Base-by-base conservation (phyloP, 2,329 filamentous ascomycete genomes). In the Fusarium paranaense region DNA sequence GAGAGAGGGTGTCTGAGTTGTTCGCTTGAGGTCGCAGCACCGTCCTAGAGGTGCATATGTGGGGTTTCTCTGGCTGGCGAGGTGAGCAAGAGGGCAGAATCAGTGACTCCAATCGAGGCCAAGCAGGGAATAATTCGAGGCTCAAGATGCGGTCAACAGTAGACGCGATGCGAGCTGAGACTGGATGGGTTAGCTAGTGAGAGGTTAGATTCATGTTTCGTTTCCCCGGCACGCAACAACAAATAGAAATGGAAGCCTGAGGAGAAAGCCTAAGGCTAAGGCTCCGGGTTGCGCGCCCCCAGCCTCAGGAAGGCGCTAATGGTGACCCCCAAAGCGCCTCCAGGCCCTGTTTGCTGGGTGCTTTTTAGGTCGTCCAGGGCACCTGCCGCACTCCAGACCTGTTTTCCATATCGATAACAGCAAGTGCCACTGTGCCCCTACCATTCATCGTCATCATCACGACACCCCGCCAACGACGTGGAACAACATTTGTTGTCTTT, bases 1-100 rank as follows among this genome's bases (percentile, higher is more conserved):
- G 59, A 64, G 61, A 72, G 78, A 77, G 76, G 76, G 78, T 80
- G 78, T 80, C 78, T 80, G 78, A 78, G 78, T 75, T 80, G 78
- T 80, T 79, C 77, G 69, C 66, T 73, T 69, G 66, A 78, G 71
- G 76, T 78, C 71, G 73, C 72, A 78, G 71, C 76, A 58, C 67
- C 61, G 70, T 72, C 63, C 56, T 63, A 54, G 67, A 78, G 71
- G 69, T 78, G 76, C 69, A 79, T 78, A 79, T 78, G 77, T 76
- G 82, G 83, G 82, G 82, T 84, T 81, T 79, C 81, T 82, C 78
- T 79, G 81, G 73, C 75, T 78, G 77, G 75, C 76, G 71, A 66
- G 65, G 45, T 54, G 38, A 60, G 35, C 66, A 64, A 75, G 69
- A 68, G 27, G 32, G 52, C 20, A 57, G 32, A 37, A 57, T 22